Percentiles rank a stretch among this genome's conserved stretches.
Conservation (phyloP, 2,329 filamentous ascomycete genomes). For the Beauveria pseudobassiana region DNA sequence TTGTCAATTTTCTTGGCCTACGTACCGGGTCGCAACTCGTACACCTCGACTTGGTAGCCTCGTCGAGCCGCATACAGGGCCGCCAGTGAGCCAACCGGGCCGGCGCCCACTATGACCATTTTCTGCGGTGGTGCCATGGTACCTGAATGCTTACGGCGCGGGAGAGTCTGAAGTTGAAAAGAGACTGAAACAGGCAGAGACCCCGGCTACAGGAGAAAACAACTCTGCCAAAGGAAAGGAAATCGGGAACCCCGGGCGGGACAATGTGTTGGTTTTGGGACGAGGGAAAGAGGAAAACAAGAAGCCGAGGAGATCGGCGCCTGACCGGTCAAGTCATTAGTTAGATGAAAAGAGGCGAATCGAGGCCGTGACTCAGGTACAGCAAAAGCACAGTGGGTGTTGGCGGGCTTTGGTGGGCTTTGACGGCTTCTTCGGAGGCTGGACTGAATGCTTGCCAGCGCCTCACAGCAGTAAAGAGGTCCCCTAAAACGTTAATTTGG, state of each 20-base stretch:
- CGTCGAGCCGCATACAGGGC: conserved; percentile 86
- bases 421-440: not conserved
- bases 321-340: not conserved
- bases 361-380: not conserved
- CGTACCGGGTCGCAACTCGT: conserved; percentile 85
- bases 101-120: conserved; percentile 80
- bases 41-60: conserved; percentile 86
- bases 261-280: not conserved
- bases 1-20: not conserved
- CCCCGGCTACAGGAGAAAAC: not conserved
- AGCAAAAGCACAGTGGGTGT: not conserved
- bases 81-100: conserved; percentile 85
- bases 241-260: not conserved
- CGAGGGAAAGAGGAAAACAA: not conserved
- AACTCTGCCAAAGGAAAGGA: not conserved
- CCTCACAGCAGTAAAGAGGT: no score
- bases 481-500: no score
- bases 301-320: not conserved
- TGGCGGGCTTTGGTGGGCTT: not conserved
- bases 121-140: conserved; percentile 47
- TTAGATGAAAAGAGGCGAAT: not conserved
- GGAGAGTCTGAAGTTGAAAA: not conserved
- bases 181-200: not conserved
- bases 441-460: no score
- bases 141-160: not conserved